Base-by-base conservation (phyloP, 129 eudicot genomes). In the Logfia minima region DNA sequence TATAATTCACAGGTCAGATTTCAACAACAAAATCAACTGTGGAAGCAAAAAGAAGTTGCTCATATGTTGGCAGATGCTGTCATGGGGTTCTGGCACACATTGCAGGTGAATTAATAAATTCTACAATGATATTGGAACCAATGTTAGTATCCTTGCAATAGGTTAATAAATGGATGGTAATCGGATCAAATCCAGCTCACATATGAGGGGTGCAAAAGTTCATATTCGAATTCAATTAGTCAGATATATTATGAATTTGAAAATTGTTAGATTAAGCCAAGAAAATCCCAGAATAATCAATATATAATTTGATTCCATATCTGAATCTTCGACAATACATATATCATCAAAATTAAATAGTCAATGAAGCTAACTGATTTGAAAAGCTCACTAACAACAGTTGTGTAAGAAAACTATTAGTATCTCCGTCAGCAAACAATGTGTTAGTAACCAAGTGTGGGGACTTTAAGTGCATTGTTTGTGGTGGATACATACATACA, bases 31-130 rank as follows among this genome's bases (percentile, higher is more conserved):
- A 78, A 31, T 52, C 60, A 69, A 31, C 24, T 43, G 17, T 34
- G 79, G 85, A 80, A 83, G 75, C 91, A 80, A 61, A 91, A 86
- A 77, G 83, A 73, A 82, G 88, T 88, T 48, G 96, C 97, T 55
- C 89, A 76, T 69, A 63, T 71, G 48, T 83, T 95, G 87, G 90
- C 95, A 62, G 84, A 79, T 72, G 88, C 95, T 77, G 95, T 95
- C 80, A 83, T 79, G 92, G 90, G 87, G 68, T 95, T 95, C 80
- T 95, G 99, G 99, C 86, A 77, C 69, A 83, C 88, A 9, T 83
- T 86, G 22, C 87, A 88, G 92, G 91, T 85, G 80, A 72, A 59
- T 61, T 19, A 66, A 65, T 34, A 53, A 45, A 26, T 63, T 71
- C 8, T 58, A 19, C 62, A 63, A 28, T 70, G 37, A 29, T 78